Conservation (phyloP, 176 grass and related monocot species). For the Carex parvula region DNA sequence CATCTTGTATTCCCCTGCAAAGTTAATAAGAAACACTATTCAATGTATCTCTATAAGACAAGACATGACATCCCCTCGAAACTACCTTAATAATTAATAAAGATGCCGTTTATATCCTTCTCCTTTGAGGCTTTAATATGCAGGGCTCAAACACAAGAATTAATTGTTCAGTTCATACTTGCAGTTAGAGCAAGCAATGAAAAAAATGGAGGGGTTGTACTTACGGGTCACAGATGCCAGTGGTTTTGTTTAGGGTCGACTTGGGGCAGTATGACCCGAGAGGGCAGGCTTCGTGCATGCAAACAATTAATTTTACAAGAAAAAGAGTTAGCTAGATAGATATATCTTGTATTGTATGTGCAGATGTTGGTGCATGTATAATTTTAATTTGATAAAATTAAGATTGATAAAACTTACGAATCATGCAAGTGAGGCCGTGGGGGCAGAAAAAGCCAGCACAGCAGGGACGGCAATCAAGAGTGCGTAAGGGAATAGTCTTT, state of each 20-base stretch:
- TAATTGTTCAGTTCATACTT: not conserved
- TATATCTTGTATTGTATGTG: no score
- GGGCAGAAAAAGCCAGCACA: slow-evolving; percentile 89
- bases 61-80: not conserved
- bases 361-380: not conserved
- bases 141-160: not conserved
- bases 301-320: slow-evolving; percentile 6
- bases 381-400: not conserved
- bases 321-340: not conserved
- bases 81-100: not conserved
- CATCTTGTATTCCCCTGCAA: not conserved
- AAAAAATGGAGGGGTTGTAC: slow-evolving; percentile 9
- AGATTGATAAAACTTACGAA: slow-evolving; percentile 46
- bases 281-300: slow-evolving; percentile 68
- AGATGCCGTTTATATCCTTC: not conserved
- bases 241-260: slow-evolving; percentile 64
- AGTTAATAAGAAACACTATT: not conserved
- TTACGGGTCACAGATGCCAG: slow-evolving; percentile 90
- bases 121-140: not conserved
- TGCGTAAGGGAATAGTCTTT: slow-evolving; percentile 44
- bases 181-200: not conserved
- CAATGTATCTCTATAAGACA: not conserved
- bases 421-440: slow-evolving; percentile 91
- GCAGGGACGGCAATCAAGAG: slow-evolving; percentile 44
- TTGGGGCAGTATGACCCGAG: slow-evolving; percentile 77